These are phyloP conservation scores for Talinum fruticosum DNA, from an alignment of 148 eudicot species.

Conservation along the genomic window DNA sequence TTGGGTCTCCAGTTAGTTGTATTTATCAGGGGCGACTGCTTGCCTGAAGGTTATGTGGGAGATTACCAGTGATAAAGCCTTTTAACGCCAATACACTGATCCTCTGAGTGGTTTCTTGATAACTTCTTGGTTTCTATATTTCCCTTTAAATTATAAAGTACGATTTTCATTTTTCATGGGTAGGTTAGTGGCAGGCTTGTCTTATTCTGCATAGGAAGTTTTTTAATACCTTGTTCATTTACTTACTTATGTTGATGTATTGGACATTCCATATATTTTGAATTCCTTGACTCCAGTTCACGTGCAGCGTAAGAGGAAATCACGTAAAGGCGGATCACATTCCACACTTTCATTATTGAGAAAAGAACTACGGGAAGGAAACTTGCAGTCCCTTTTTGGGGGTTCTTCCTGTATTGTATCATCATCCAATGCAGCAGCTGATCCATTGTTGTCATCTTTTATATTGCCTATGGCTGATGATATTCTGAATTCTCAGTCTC, in stretches of 20 bases:
- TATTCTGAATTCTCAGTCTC: conserved; percentile 46
- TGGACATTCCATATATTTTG: conserved; percentile 22
- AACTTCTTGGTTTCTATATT: not conserved
- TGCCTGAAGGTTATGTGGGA: not conserved
- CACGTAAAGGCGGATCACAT: conserved; percentile 63
- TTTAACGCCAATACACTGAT: not conserved
- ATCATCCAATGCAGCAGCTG: conserved; percentile 63
- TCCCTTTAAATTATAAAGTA: not conserved
- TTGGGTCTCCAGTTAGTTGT: not conserved
- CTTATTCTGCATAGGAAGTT: not conserved
- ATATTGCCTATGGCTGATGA: conserved; percentile 92
- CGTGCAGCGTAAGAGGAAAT: conserved; percentile 94
- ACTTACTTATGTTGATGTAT: not conserved
- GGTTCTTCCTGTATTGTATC: conserved; percentile 60
- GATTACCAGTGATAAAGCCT: not conserved
- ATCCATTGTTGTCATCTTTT: conserved; percentile 89
- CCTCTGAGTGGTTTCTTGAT: not conserved
- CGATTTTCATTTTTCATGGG: not conserved
- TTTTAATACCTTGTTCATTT: not conserved
- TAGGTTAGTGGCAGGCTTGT: not conserved
- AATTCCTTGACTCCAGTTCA: conserved; percentile 69
- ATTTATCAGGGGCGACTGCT: not conserved
- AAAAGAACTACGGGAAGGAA: conserved; percentile 85
- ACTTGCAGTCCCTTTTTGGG: conserved; percentile 72
- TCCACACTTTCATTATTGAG: conserved; percentile 80